Percentiles rank a stretch among this genome's conserved stretches.
Conservation (phyloP, 371 early-diverging fungal species). For the Cladochytrium tenue region DNA sequence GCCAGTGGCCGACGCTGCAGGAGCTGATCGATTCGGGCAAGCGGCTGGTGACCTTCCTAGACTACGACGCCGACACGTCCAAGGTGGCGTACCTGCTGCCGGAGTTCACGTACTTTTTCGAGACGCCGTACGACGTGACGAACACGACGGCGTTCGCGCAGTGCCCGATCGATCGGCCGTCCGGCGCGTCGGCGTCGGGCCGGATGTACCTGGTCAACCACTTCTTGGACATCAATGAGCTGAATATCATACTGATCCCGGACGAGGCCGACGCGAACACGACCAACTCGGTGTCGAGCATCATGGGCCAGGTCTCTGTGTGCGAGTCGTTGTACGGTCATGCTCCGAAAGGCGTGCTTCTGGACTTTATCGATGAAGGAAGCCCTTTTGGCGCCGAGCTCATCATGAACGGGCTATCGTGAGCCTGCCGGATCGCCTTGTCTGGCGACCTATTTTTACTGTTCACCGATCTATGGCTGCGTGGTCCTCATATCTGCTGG, state of each 20-base stretch:
- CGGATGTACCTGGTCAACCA: slow-evolving; percentile 7
- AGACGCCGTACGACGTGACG: slow-evolving; percentile 7
- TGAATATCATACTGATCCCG: neutral
- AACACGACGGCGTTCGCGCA: neutral
- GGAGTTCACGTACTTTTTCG: slow-evolving; percentile 6
- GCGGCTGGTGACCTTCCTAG: neutral
- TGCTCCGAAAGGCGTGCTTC: neutral
- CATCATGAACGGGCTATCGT: neutral
- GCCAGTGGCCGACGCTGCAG: neutral
- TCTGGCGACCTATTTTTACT: too few species aligned
- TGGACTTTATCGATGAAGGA: neutral
- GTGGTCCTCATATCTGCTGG: too few species aligned
- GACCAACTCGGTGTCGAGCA: neutral
- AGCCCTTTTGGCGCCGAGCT: neutral
- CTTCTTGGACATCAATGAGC: neutral
- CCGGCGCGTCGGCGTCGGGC: neutral
- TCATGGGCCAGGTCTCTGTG: neutral
- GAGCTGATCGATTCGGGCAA: slow-evolving; percentile 4
- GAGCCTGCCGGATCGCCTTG: too few species aligned
- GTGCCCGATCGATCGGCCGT: neutral
- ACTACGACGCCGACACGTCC: neutral
- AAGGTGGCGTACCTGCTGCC: neutral
- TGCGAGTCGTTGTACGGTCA: neutral
- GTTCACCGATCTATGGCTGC: too few species aligned
- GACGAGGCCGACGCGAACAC: neutral